Base-by-base conservation (phyloP, 495 filamentous ascomycete species). In the Aspergillus saccharolyticus region DNA sequence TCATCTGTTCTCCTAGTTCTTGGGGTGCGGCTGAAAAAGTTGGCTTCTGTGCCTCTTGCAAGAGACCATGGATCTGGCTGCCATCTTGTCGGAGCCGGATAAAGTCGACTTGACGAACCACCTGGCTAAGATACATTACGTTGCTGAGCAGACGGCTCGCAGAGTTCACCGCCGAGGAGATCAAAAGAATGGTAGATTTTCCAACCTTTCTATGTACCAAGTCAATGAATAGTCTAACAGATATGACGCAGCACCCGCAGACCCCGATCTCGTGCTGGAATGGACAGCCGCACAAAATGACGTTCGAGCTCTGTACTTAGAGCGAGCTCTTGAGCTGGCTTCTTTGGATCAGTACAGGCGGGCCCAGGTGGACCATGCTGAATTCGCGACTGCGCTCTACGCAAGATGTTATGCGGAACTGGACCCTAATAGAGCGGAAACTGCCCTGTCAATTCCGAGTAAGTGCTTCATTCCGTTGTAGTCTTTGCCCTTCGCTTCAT, bases 121-220 rank as follows among this genome's bases (percentile, higher is more conserved):
- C 33, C 46, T 49, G 1, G 56, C 50, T 3, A 7, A 53, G 45
- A 44, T 54, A n/a, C 57, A 55, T 19, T 59, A 44, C 22, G 42
- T 54, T 1, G 44, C 57, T 44, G 57, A 59, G 18, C 57, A 59
- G 30, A 45, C 17, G 16, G 44, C 33, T 3, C 52, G 51, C 4
- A 30, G 55, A 44, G 10, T 33, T 19, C 44, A 46, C 15, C 6
- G 18, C 9, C 33, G 44, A 6, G 21, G 22, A 42, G 49, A 20
- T 0, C 55, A 57, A n/a, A 28, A 21, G 14, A 12, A 12, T n/a
- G 39, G 55, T 57, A 52, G 4, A 17, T 28, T 33, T 19, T 0
- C 16, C 45, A 2, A 5, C 18, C 2, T 12, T 1, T 25, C 14
- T 15, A 15, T 17, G 12, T 4, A 4, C 1, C 21, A 15, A 20